Evolutionary conservation across 2,329 filamentous ascomycete genomes (phyloP), one percentile per base, ranked within the genome.

Genomic region (Drechslerella dactyloides): DNA sequence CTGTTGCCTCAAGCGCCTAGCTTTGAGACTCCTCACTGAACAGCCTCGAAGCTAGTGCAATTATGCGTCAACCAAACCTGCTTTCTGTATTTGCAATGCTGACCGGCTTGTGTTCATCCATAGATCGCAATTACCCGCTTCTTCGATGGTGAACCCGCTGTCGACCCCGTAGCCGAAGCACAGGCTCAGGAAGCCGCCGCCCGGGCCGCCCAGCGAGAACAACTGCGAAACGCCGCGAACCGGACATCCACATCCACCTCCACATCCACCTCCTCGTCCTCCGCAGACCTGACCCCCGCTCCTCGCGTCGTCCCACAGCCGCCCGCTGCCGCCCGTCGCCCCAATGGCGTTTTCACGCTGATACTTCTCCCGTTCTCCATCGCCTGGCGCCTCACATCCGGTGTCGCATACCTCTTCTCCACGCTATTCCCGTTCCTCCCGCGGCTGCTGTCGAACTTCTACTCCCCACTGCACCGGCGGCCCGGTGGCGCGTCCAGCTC

Each of bases 51-150:
- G n/a, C n/a, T n/a, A n/a, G n/a, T n/a, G n/a, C n/a, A n/a, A n/a
- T n/a, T n/a, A n/a, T n/a, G n/a, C n/a, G n/a, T n/a, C n/a, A n/a
- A n/a, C n/a, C n/a, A n/a, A n/a, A n/a, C n/a, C n/a, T n/a, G n/a
- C n/a, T n/a, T n/a, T n/a, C n/a, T n/a, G n/a, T n/a, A n/a, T n/a
- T n/a, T n/a, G n/a, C n/a, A n/a, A n/a, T n/a, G n/a, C n/a, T n/a
- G n/a, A n/a, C n/a, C n/a, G n/a, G n/a, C n/a, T n/a, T n/a, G n/a
- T n/a, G n/a, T 52, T 21, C 44, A 44, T 4, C 40, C 40, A 44
- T 52, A 97, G 89, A 96, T 97, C 77, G 93, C 94, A 66, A 93
- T 99, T 74, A 87, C 94, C 75, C 96, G 96, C 78, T 97, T 97
- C 85, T 99, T 97, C 79, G 94, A 99, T 77, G 94, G 94, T 76